A percentile compares a stretch with the other conserved stretches of the same genome.
These are phyloP conservation scores for Dryas integrifolia DNA, from an alignment of 331 rosid genomes.

Conservation along the genomic window DNA sequence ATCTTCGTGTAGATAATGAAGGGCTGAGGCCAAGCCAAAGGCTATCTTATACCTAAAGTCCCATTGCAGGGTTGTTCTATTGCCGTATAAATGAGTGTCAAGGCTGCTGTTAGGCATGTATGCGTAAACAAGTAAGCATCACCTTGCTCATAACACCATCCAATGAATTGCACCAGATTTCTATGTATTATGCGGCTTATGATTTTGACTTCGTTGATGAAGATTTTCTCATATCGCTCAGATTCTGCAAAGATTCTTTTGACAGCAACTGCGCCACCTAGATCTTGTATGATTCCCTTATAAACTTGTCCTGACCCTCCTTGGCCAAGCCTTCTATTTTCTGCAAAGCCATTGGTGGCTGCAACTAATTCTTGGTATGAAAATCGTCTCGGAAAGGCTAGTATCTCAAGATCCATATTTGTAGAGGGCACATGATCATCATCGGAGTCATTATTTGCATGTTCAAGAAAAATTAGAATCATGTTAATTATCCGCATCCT, in stretches of 20 bases:
- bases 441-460: not conserved
- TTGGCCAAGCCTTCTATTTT: not conserved
- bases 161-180: too few species aligned
- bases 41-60: not conserved
- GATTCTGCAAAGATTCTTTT: not conserved
- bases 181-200: constrained; percentile 20
- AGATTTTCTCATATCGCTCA: not conserved
- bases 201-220: constrained; percentile 41
- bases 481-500: not conserved
- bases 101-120: too few species aligned
- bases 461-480: too few species aligned
- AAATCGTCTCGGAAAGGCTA: not conserved
- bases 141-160: too few species aligned
- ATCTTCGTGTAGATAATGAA: constrained; percentile 3
- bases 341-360: constrained; percentile 4
- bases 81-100: too few species aligned
- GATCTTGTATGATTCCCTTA: not conserved
- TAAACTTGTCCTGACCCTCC: constrained; percentile 10
- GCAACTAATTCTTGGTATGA: not conserved
- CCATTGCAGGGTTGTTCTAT: not conserved
- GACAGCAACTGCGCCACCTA: not conserved
- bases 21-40: not conserved
- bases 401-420: not conserved
- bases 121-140: too few species aligned
- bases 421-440: too few species aligned